phyloP scores from a whole-genome alignment of 495 filamentous ascomycete species.

The Recurvomyces mirabilis region DNA sequence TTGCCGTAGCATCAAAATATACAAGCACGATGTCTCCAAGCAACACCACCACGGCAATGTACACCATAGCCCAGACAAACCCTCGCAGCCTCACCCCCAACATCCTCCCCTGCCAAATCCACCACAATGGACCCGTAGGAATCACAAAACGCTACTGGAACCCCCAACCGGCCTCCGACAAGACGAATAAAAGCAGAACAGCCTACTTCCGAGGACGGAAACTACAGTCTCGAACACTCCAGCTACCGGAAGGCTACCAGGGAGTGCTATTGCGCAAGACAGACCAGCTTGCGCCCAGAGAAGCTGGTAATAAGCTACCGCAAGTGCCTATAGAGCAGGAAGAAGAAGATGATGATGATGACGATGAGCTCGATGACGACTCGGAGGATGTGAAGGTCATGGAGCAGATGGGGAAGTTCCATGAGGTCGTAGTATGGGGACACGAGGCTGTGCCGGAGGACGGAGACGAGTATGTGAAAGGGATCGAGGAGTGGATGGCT shows the following conservation, averaged over 20 bases:
- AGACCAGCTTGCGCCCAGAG: slow-evolving; percentile 18
- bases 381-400: slow-evolving; percentile 45
- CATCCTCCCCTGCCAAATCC: slow-evolving; percentile 72
- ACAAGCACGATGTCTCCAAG: no score
- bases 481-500: slow-evolving; percentile 72
- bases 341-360: slow-evolving; percentile 37
- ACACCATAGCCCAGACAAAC: slow-evolving; percentile 1
- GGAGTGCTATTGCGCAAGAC: slow-evolving; percentile 35
- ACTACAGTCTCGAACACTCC: slow-evolving; percentile 54
- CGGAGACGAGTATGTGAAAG: slow-evolving; percentile 46
- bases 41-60: background rate
- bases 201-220: slow-evolving; percentile 78
- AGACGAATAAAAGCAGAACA: slow-evolving; percentile 29
- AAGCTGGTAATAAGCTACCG: no score
- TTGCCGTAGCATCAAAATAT: background rate
- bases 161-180: slow-evolving; percentile 27
- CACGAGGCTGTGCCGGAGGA: slow-evolving; percentile 49
- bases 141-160: slow-evolving; percentile 62
- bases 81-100: slow-evolving; percentile 51
- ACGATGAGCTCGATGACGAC: slow-evolving; percentile 33
- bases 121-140: slow-evolving; percentile 63
- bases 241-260: slow-evolving; percentile 63
- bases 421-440: slow-evolving; percentile 70
- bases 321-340: slow-evolving; percentile 29
- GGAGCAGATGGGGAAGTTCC: slow-evolving; percentile 57